These are phyloP conservation scores for Tardiomyces digboiensis DNA, from an alignment of 1,139 yeast species.

Conservation along the genomic window DNA sequence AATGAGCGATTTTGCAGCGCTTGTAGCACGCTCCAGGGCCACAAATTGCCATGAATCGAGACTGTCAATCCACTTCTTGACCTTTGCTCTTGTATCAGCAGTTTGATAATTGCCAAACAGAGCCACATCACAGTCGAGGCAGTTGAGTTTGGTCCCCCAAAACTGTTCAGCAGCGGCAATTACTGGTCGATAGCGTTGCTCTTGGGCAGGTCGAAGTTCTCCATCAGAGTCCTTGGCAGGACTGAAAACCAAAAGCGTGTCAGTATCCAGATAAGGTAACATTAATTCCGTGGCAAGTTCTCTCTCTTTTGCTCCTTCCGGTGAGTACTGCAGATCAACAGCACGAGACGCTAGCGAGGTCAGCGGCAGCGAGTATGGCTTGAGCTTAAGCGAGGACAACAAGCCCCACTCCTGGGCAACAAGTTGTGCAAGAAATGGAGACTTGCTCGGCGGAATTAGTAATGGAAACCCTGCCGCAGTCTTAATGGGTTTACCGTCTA, in stretches of 20 bases:
- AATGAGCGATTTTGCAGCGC: conserved; percentile 77
- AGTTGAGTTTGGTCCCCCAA: conserved; percentile 40
- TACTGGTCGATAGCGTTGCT: conserved; percentile 65
- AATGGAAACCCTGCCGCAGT: conserved; percentile 78
- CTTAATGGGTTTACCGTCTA: conserved; percentile 68
- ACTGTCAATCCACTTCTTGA: conserved; percentile 50
- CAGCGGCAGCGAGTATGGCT: conserved; percentile 73
- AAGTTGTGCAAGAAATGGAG: conserved; percentile 54
- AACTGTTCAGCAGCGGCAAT: conserved; percentile 58
- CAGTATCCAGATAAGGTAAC: conserved; percentile 84
- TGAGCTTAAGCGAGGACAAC: conserved; percentile 60
- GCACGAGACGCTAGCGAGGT: conserved; percentile 85
- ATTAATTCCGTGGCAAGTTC: conserved; percentile 27
- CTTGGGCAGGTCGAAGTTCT: conserved; percentile 62
- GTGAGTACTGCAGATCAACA: conserved; percentile 41
- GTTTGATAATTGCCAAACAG: conserved; percentile 71
- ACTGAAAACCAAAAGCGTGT: conserved; percentile 79
- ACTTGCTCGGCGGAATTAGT: conserved; percentile 49
- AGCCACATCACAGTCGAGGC: conserved; percentile 68
- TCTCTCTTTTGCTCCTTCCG: conserved; percentile 15
- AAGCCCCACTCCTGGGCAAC: conserved; percentile 85
- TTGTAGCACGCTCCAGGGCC: conserved; percentile 80
- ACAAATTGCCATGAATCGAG: conserved; percentile 71
- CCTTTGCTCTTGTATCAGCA: conserved; percentile 50
- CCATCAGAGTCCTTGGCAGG: conserved; percentile 84